Conservation (phyloP, 164 flowering plant species). For the Aristolochia californica region DNA sequence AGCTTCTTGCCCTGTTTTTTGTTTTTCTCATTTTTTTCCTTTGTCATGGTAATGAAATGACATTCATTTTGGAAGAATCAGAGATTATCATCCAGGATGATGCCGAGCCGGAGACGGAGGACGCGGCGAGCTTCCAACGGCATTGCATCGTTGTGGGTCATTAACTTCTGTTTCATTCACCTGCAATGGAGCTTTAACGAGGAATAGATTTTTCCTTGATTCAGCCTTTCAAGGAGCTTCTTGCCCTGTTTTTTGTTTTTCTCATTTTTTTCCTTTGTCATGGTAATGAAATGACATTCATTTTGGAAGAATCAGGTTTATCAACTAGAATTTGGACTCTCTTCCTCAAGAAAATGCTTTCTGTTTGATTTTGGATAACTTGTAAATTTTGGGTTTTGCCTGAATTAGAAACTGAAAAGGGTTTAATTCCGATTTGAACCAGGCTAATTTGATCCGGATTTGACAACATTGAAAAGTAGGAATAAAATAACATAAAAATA, state of each 20-base stretch:
- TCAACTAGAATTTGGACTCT: too few relatives aligned
- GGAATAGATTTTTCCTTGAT: too few relatives aligned
- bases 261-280: not conserved
- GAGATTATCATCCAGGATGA: not conserved
- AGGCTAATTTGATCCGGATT: too few relatives aligned
- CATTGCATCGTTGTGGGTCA: not conserved
- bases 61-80: not conserved
- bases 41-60: not conserved
- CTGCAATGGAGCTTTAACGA: too few relatives aligned
- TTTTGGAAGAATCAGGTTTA: not conserved
- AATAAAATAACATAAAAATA: too few relatives aligned
- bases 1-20: not conserved
- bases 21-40: not conserved
- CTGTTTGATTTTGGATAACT: too few relatives aligned
- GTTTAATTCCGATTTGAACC: too few relatives aligned
- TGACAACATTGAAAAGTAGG: too few relatives aligned
- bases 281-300: not conserved
- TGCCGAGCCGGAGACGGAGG: not conserved
- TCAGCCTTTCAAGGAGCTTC: not conserved
- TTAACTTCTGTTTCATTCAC: not conserved
- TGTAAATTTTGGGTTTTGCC: too few relatives aligned
- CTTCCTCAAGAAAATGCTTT: too few relatives aligned
- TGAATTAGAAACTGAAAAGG: too few relatives aligned
- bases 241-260: not conserved
- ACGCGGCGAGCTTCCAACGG: too few relatives aligned